Evolutionary conservation across 805 yeast genomes (phyloP).

Genomic region (Lachancea nothofagi): DNA sequence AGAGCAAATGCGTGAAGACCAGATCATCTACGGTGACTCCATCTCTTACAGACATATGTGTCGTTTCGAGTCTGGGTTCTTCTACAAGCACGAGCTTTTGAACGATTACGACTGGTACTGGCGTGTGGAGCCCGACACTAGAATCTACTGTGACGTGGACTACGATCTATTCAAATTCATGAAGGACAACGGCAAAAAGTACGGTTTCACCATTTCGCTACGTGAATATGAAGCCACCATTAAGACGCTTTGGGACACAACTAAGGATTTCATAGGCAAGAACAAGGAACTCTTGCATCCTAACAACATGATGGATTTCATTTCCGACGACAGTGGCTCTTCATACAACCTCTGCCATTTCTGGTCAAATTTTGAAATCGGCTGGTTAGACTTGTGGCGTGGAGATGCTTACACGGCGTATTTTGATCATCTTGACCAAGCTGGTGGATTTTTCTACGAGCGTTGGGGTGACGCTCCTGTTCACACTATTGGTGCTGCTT

Average conservation of each 20-base stretch:
- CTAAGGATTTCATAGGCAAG: constrained; percentile 54
- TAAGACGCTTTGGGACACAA: constrained; percentile 69
- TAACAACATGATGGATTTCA: constrained; percentile 62
- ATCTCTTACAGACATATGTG: constrained; percentile 86
- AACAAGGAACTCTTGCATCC: constrained; percentile 55
- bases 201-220: constrained; percentile 71
- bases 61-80: constrained; percentile 79
- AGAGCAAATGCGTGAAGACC: constrained; percentile 45
- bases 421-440: constrained; percentile 59
- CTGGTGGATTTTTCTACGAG: constrained; percentile 83
- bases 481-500: constrained; percentile 72
- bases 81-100: constrained; percentile 66
- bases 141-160: constrained; percentile 68
- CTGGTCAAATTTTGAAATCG: constrained; percentile 86
- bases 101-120: constrained; percentile 78
- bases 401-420: constrained; percentile 60
- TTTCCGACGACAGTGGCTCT: constrained; percentile 64
- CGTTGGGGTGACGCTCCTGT: constrained; percentile 94
- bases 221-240: constrained; percentile 68
- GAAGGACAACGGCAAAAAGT: constrained; percentile 66
- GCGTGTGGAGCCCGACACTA: constrained; percentile 86
- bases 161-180: constrained; percentile 77
- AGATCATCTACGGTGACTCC: constrained; percentile 69
- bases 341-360: constrained; percentile 81
- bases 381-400: constrained; percentile 67